Evolutionary conservation across 305 asterid species (phyloP), one percentile per base, ranked within the genome.

Genomic region (Solanum hybrid): DNA sequence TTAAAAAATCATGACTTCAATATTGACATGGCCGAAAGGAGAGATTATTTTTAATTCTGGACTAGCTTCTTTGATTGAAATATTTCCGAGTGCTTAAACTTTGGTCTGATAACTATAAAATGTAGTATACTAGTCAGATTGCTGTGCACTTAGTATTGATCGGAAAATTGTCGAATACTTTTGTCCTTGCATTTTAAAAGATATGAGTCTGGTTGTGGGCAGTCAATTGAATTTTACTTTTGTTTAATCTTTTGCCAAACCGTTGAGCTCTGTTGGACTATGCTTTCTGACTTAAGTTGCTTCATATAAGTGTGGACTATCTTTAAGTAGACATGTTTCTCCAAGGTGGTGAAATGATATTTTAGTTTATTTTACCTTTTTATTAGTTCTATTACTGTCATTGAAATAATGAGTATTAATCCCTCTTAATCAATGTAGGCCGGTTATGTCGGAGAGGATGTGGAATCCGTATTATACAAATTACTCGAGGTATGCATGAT

Each of bases 401-500:
- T 56, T 32, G 24, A 20, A 85, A 31, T 51, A 29, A 56, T 56
- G 40, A 84, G 75, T 31, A 56, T 56, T 31, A 20, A 51, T 56
- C 38, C 64, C 38, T 78, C 79, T 56, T 16, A 86, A 75, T 87
- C 86, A 85, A 91, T 89, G 37, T 95, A 96, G 98, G 98, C 98
- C 75, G 98, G 98, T 89, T 96, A 96, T 93, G 96, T 95, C 46
- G 98, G 98, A 72, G 98, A 96, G 93, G 98, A 96, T 93, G 98
- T 95, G 92, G 98, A 95, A 90, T 96, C 98, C 75, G 89, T 96
- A 87, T 89, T 96, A 88, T 93, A 91, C 94, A 95, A 96, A 91
- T 91, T 96, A 89, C 98, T 96, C 85, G 91, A 24, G 98, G 98
- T 96, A 94, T 88, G 93, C 79, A 56, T 80, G 46, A 78, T 31